Evolutionary conservation across 1,284 basidiomycete genomes (phyloP).

Genomic region (Leccinum solheimii): DNA sequence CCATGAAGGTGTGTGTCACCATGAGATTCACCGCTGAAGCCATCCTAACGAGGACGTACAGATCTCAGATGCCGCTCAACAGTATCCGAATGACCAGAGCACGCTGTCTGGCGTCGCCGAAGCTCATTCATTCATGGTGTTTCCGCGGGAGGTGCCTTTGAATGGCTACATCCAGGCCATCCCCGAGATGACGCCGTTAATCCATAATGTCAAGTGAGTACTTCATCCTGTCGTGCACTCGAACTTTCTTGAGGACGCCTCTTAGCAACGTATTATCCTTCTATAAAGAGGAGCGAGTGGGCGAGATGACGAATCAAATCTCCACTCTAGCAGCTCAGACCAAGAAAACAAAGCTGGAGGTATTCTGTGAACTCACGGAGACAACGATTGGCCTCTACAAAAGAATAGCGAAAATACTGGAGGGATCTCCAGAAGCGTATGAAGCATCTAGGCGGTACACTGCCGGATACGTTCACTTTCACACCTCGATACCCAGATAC

Average conservation of each 20-base stretch:
- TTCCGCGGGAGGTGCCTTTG: background rate
- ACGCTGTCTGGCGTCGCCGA: conserved; percentile 25
- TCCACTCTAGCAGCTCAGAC: conserved; percentile 30
- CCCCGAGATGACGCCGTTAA: background rate
- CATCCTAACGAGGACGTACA: background rate
- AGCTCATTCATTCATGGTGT: background rate
- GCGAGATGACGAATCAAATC: background rate
- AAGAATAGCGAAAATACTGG: conserved; percentile 23
- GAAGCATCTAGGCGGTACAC: background rate
- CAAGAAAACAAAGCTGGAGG: conserved; percentile 28
- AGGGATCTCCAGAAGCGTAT: conserved; percentile 9
- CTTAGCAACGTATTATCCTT: conserved; percentile 35
- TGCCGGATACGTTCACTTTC: background rate
- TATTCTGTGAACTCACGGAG: conserved; percentile 25
- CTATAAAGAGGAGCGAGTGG: background rate
- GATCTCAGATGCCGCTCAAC: conserved; percentile 14
- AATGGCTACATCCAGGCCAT: background rate
- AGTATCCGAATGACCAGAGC: conserved; percentile 32
- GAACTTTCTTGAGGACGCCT: background rate
- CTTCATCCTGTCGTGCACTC: background rate
- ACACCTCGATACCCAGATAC: background rate
- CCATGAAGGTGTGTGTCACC: conserved; percentile 16
- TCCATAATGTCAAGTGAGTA: conserved; percentile 28
- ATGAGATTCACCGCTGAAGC: background rate
- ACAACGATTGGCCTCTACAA: conserved; percentile 21